Conservation (phyloP, 2,329 filamentous ascomycete species). For the Botrytis paeoniae region DNA sequence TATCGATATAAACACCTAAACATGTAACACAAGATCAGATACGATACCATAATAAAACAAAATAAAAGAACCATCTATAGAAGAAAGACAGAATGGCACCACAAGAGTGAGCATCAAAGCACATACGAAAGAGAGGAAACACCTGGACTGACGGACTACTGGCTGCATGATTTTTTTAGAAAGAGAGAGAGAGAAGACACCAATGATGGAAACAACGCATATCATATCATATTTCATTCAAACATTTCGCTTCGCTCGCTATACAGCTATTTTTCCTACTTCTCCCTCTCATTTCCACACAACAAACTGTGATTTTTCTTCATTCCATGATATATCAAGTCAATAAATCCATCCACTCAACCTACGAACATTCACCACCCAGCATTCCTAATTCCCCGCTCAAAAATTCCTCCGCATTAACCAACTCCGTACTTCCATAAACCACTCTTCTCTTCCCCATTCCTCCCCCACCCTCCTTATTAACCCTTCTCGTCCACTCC, state of each 20-base stretch:
- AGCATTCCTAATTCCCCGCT: conserved; percentile 60
- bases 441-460: conserved; percentile 78
- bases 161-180: too few relatives aligned
- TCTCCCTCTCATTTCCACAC: neutral
- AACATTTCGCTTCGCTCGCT: neutral
- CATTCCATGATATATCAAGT: neutral
- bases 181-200: too few relatives aligned
- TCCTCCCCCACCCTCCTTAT: conserved; percentile 52
- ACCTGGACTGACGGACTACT: too few relatives aligned
- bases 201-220: neutral
- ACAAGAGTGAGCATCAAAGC: too few relatives aligned
- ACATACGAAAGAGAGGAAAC: neutral
- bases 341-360: neutral
- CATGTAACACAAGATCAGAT: too few relatives aligned
- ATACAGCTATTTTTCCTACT: neutral
- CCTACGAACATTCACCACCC: conserved; percentile 48
- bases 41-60: too few relatives aligned
- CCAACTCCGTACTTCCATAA: conserved; percentile 87
- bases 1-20: too few relatives aligned
- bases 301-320: neutral
- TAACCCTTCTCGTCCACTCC: conserved; percentile 77
- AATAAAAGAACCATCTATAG: too few relatives aligned
- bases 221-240: neutral
- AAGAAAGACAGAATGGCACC: too few relatives aligned
- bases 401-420: conserved; percentile 67